Percentiles rank a stretch among this genome's conserved stretches.
Conservation (phyloP, 768 basidiomycete genomes). For the Lactifluus echinatus region DNA sequence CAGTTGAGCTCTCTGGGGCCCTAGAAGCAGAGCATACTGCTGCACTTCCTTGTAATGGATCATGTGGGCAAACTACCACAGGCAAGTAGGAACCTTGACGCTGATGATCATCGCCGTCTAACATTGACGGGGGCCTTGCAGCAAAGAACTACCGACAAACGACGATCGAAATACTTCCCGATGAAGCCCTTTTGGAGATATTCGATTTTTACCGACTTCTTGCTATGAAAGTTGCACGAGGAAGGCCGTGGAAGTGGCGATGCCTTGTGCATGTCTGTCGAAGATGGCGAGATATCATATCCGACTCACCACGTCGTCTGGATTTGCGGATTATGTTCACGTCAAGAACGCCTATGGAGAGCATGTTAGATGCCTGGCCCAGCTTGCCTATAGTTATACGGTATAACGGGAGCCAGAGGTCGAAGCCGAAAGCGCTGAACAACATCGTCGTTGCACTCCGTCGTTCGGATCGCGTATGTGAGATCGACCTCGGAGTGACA, state of each 20-base stretch:
- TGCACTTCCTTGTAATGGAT: no score
- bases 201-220: not conserved
- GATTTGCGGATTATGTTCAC: not conserved
- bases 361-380: not conserved
- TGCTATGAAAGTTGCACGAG: no score
- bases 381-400: not conserved
- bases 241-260: not conserved
- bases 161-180: not conserved
- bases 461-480: not conserved
- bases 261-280: not conserved
- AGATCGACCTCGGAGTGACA: not conserved
- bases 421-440: not conserved
- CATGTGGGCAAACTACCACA: no score
- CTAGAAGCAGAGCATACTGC: no score
- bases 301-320: not conserved
- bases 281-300: not conserved
- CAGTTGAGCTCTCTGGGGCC: no score
- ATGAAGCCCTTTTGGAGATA: not conserved
- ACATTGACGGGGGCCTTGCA: no score
- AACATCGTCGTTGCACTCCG: slow-evolving; percentile 1
- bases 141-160: no score
- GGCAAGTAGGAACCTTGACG: no score
- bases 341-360: not conserved
- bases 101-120: no score
- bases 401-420: not conserved